Percentiles rank a stretch among this genome's conserved stretches.
These are phyloP conservation scores for Diaporthe vaccinii DNA, from an alignment of 2,329 filamentous ascomycete genomes.

Conservation along the genomic window DNA sequence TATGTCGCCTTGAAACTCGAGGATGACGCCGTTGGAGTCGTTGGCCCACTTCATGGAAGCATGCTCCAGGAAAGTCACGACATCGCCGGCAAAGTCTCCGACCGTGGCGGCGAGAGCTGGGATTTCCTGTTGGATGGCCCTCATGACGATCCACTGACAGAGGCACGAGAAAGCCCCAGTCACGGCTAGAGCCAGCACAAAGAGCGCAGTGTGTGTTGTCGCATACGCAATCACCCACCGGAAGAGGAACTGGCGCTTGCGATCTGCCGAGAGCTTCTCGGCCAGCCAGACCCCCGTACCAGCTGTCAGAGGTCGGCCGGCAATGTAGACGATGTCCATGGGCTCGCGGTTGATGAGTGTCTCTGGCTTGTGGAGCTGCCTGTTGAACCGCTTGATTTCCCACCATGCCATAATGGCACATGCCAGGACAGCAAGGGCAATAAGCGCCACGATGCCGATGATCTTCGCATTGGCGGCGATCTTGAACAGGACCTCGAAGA, in stretches of 20 bases:
- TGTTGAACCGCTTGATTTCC: constrained; percentile 83
- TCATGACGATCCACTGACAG: constrained; percentile 85
- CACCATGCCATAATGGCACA: constrained; percentile 85
- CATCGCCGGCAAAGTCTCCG: constrained; percentile 82
- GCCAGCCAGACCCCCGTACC: constrained; percentile 79
- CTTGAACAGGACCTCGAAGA: constrained; percentile 81
- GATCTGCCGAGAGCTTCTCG: constrained; percentile 66
- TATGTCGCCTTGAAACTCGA: constrained; percentile 69
- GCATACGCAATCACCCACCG: constrained; percentile 90
- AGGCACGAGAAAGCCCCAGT: constrained; percentile 87
- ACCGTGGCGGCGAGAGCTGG: constrained; percentile 82
- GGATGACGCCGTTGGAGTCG: constrained; percentile 80
- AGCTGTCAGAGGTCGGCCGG: constrained; percentile 83
- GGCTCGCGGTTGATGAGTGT: constrained; percentile 79
- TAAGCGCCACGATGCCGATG: constrained; percentile 81
- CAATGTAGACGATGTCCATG: constrained; percentile 90
- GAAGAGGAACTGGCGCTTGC: constrained; percentile 72
- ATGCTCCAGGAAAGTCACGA: constrained; percentile 79
- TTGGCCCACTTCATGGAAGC: constrained; percentile 83
- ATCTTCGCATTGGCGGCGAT: constrained; percentile 78
- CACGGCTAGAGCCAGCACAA: constrained; percentile 85
- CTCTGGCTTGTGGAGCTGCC: constrained; percentile 77
- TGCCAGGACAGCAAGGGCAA: constrained; percentile 77
- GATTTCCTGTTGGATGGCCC: constrained; percentile 79
- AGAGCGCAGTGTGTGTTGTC: constrained; percentile 87